Base-by-base conservation (phyloP, 495 filamentous ascomycete species). In the Gamarada debralockiae region DNA sequence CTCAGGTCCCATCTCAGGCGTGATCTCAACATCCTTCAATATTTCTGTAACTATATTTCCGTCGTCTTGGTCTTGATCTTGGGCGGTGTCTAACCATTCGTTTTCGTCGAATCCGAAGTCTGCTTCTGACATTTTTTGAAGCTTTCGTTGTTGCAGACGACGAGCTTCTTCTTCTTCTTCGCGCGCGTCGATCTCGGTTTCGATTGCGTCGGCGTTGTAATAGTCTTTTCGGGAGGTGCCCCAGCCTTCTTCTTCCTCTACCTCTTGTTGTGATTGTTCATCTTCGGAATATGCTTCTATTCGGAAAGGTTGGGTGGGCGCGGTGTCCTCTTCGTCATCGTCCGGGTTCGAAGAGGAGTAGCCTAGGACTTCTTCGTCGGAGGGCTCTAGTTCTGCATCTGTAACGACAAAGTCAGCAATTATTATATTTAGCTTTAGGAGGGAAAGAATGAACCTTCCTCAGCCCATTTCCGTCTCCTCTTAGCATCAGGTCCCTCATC, bases 51-150 rank as follows among this genome's bases (percentile, higher is more conserved):
- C 80, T 14, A 85, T 78, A 3, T 78, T 74, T 22, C 71, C 65
- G 3, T 68, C 79, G 0, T 63, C 70, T 1, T 66, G 70, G 1
- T 78, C 73, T 3, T 71, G 65, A 15, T 58, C 62, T 10, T 62
- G 63, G 10, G 69, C 17, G 2, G 21, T 38, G 12, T 36, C 75
- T 18, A 80, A 57, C 93, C 92, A 97, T 50, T 92, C 90, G 34
- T 78, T 77, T 65, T 95, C 89, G 57, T 97, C 89, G 49, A 96
- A 95, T 1, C 88, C 83, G 61, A 95, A 97, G 65, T 98, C 95
- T 36, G 83, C 87, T 62, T 93, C 91, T 14, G 82, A 76, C 84
- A 96, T 89, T 53, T 83, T 82, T 59, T 87, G 73, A 41, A 97
- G 66, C 58, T 90, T 91, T 77, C 95, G 97, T 64, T 89, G 80